Conservation (phyloP, 345 rosid genomes). For the Eucalyptus pauciflora region DNA sequence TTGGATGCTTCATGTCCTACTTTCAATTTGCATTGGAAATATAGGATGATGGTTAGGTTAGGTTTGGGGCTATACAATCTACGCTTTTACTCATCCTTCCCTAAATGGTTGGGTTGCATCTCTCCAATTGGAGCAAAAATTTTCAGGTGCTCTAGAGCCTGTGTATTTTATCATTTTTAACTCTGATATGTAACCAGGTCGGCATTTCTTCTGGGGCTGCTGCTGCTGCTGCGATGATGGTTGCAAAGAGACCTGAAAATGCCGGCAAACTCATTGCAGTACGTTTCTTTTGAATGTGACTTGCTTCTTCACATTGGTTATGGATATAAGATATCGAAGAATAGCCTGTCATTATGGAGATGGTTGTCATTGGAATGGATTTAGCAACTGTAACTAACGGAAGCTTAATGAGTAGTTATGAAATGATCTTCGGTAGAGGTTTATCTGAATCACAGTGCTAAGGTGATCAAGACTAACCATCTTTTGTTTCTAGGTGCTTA, state of each 20-base stretch:
- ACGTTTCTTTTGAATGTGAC: constrained; percentile 9
- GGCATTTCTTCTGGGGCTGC: constrained; percentile 99
- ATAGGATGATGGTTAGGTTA: not conserved
- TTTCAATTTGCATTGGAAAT: not conserved
- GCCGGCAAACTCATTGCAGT: constrained; percentile 89
- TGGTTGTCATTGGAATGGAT: not conserved
- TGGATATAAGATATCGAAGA: not conserved
- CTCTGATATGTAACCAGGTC: constrained; percentile 36
- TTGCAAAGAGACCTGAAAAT: constrained; percentile 88
- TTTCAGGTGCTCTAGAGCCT: not conserved
- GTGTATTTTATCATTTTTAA: not conserved
- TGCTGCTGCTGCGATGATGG: constrained; percentile 79
- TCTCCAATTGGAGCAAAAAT: not conserved
- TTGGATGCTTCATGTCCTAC: not conserved
- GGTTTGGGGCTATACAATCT: not conserved
- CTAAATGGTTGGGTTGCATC: not conserved
- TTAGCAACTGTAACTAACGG: not conserved
- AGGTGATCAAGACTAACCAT: not conserved
- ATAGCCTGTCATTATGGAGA: not conserved
- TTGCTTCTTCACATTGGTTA: not conserved
- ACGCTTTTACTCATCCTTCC: not conserved
- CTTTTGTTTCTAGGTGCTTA: not conserved
- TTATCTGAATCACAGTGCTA: not conserved
- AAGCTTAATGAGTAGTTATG: not conserved
- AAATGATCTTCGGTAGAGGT: not conserved